A percentile compares a stretch with the other conserved stretches of the same genome.
Evolutionary conservation across 805 yeast genomes (phyloP).

Genomic region (Metschnikowia lunata): DNA sequence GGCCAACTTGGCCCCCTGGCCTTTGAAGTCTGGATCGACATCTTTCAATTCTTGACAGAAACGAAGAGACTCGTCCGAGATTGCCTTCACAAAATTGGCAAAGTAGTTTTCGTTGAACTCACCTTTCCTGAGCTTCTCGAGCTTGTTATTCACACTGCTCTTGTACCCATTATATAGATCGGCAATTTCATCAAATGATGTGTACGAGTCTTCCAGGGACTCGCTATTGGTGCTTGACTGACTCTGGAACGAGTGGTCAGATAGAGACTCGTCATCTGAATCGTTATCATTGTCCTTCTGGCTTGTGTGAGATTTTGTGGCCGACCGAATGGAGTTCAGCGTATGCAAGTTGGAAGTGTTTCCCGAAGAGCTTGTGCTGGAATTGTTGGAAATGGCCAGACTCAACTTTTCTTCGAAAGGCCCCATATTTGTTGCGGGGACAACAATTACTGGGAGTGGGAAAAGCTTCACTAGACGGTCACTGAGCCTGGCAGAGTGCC

Average conservation of each 20-base stretch:
- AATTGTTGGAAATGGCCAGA: slow-evolving; percentile 21
- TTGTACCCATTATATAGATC: slow-evolving; percentile 30
- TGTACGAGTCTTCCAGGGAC: slow-evolving; percentile 29
- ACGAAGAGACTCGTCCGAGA: slow-evolving; percentile 32
- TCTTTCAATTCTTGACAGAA: slow-evolving; percentile 34
- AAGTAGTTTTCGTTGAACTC: slow-evolving; percentile 27
- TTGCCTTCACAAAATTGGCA: slow-evolving; percentile 22
- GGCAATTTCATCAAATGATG: slow-evolving; percentile 38
- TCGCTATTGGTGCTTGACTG: slow-evolving; percentile 21
- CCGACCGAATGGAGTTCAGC: slow-evolving; percentile 1
- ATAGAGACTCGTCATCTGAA: slow-evolving; percentile 11
- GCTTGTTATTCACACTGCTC: slow-evolving; percentile 15
- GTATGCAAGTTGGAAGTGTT: neutral
- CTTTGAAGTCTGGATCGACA: slow-evolving; percentile 37
- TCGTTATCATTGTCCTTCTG: slow-evolving; percentile 1
- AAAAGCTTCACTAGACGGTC: slow-evolving; percentile 62
- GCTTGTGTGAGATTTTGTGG: neutral
- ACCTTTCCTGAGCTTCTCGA: slow-evolving; percentile 13
- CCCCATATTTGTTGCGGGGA: slow-evolving; percentile 56
- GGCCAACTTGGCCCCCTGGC: slow-evolving; percentile 41
- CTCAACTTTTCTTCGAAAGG: slow-evolving; percentile 46
- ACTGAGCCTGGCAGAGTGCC: slow-evolving; percentile 59
- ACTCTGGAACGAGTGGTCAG: slow-evolving; percentile 14
- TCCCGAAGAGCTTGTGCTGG: neutral
- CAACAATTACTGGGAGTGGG: slow-evolving; percentile 63